phyloP scores from a whole-genome alignment of 306 rosid genomes.

The Trifolium pratense region DNA sequence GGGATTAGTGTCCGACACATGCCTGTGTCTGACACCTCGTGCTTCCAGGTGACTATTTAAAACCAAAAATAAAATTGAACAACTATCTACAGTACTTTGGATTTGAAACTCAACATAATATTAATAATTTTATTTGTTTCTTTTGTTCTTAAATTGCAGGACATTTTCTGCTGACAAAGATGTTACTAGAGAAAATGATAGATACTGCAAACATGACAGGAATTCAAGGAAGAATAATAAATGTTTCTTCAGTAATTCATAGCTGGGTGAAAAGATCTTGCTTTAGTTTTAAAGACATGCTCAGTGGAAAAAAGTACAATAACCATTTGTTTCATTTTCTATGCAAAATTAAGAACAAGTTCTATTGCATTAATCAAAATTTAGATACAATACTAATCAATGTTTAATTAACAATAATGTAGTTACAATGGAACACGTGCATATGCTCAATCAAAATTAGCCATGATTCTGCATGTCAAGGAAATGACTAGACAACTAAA shows the following conservation, averaged over 20 bases:
- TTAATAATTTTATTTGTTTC: background rate
- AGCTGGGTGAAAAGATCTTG: constrained; percentile 76
- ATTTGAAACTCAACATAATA: too few relatives aligned
- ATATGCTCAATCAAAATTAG: constrained; percentile 90
- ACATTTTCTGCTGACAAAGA: constrained; percentile 77
- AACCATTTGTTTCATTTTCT: constrained; percentile 17
- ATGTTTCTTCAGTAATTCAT: constrained; percentile 82
- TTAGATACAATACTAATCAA: constrained; percentile 2
- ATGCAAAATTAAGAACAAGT: background rate
- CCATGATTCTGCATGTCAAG: constrained; percentile 80
- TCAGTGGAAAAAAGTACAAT: constrained; percentile 67
- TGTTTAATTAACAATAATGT: constrained; percentile 42
- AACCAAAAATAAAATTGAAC: too few relatives aligned
- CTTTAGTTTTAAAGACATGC: constrained; percentile 71
- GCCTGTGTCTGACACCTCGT: too few relatives aligned
- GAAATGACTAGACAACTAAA: constrained; percentile 80
- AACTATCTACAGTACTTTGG: too few relatives aligned
- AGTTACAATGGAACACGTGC: constrained; percentile 91
- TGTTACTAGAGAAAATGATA: constrained; percentile 83
- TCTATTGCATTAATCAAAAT: constrained; percentile 8
- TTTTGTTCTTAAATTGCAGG: constrained; percentile 57
- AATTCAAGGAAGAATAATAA: constrained; percentile 87
- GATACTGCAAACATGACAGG: constrained; percentile 81
- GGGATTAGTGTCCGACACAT: too few relatives aligned
- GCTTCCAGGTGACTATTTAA: too few relatives aligned